Evolutionary conservation across 805 yeast species (phyloP), one percentile per base, ranked within the genome.

Genomic region (Saturnispora serradocipensis): DNA sequence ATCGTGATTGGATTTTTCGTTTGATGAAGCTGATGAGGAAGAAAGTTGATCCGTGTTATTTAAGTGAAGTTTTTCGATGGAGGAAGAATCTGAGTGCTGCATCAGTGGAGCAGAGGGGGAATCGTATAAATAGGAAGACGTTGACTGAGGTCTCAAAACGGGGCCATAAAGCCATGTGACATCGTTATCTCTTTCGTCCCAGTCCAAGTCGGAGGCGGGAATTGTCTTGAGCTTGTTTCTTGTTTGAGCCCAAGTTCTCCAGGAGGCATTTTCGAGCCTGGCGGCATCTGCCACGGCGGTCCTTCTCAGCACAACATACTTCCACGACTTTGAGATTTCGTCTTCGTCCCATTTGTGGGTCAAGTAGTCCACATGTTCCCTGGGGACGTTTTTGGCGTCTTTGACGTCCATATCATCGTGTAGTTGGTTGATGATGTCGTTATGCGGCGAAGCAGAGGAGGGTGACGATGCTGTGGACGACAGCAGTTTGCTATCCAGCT

Each of bases 81-180:
- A 36, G 20, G 38, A 34, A 8, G 27, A 20, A 16, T 40, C 24
- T n/a, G 25, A 42, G 10, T 22, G 45, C 16, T 48, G 16, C 27
- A 30, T 18, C 36, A 43, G 22, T 7, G 44, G 15, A 15, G 30
- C 30, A 18, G 42, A 38, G 11, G 51, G 51, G 27, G 43, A 36
- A 28, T 36, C 36, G 24, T 30, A 34, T 18, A 18, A 35, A n/a
- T 11, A 28, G 9, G 49, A 43, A 5, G 46, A 35, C 10, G 50
- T 6, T n/a, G 18, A 38, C 22, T 43, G 16, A 6, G 51, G 47
- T 46, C 60, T 61, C 30, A 63, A 65, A 8, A 66, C 60, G 4
- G 99, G 99, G 1, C 99, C 99, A 69, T 91, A 93, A 13, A 93
- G 76, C 99, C 99, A 93, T 1, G 97, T 89, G 10, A 93, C 97